Percentiles rank a stretch among this genome's conserved stretches.
Conservation (phyloP, 1,284 basidiomycete genomes). For the Rhizoctonia solani region DNA sequence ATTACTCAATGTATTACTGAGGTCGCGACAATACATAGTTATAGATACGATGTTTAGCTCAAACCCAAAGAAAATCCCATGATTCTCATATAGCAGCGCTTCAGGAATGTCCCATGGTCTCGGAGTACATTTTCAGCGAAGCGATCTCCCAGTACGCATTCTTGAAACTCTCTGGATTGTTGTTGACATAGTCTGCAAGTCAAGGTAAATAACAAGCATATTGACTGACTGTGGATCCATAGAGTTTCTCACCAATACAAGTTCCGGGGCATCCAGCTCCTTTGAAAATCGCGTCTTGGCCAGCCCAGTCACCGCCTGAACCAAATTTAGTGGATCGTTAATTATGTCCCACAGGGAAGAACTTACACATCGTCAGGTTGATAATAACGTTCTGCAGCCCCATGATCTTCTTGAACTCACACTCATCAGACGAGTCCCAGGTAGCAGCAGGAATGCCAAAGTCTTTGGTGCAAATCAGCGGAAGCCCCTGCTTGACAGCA, state of each 20-base stretch:
- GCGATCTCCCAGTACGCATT: conserved; percentile 72
- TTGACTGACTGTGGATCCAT: not conserved
- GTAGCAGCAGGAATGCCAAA: conserved; percentile 57
- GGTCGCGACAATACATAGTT: no score
- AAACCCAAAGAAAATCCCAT: no score
- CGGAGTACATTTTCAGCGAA: conserved; percentile 48
- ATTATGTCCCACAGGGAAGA: not conserved
- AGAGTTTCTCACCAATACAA: conserved; percentile 52
- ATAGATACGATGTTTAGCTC: no score
- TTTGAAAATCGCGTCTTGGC: conserved; percentile 49
- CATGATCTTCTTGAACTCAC: conserved; percentile 57
- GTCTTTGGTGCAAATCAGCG: conserved; percentile 17
- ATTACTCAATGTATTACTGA: no score
- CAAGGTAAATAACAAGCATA: conserved; percentile 4
- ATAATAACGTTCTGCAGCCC: conserved; percentile 64
- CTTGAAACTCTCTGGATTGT: conserved; percentile 64
- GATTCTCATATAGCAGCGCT: no score
- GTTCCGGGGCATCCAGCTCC: conserved; percentile 55
- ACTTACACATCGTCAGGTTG: conserved; percentile 57
- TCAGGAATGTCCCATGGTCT: not conserved
- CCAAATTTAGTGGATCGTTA: not conserved
- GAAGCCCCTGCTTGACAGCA: conserved; percentile 50
- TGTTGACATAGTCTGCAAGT: conserved; percentile 58
- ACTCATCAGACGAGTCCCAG: conserved; percentile 57
- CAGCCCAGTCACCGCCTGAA: conserved; percentile 64